Evolutionary conservation across 768 basidiomycete genomes (phyloP).

Genomic region (Clitopilus hobsonii): DNA sequence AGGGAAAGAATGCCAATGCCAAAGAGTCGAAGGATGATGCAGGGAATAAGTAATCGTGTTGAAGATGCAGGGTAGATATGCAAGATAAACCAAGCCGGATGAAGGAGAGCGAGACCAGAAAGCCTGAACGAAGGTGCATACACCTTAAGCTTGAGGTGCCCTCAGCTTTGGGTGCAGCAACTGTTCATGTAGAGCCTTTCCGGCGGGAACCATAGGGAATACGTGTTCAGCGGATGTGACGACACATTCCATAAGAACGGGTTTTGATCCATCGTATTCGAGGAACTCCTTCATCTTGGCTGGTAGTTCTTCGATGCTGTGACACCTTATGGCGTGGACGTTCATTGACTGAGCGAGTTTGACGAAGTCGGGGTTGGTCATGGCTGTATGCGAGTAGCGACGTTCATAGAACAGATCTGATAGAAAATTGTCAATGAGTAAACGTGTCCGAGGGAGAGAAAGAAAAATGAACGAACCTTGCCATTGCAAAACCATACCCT

Average conservation of each 20-base stretch:
- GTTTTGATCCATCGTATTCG: slow-evolving; percentile 84
- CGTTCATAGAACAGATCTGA: slow-evolving; percentile 91
- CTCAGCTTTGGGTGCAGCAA: slow-evolving; percentile 58
- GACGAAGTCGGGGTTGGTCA: slow-evolving; percentile 96
- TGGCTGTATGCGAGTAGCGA: slow-evolving; percentile 94
- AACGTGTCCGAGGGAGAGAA: neutral
- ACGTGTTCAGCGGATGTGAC: slow-evolving; percentile 85
- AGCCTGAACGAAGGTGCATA: neutral
- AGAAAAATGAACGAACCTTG: slow-evolving; percentile 61
- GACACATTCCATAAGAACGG: slow-evolving; percentile 86
- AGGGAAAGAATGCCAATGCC: neutral
- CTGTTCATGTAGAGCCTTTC: slow-evolving; percentile 92
- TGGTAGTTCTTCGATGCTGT: slow-evolving; percentile 69
- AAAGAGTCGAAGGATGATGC: neutral
- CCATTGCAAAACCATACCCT: slow-evolving; percentile 99
- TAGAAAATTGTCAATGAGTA: neutral
- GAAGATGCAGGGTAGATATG: neutral
- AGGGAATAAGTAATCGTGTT: neutral
- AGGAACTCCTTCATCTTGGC: slow-evolving; percentile 98
- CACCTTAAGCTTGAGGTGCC: slow-evolving; percentile 11
- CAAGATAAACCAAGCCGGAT: neutral
- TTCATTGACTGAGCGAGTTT: slow-evolving; percentile 87
- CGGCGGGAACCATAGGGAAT: slow-evolving; percentile 91
- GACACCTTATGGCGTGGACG: slow-evolving; percentile 84
- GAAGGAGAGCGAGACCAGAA: neutral